Percentiles rank a stretch among this genome's conserved stretches.
Evolutionary conservation across 2,329 filamentous ascomycete species (phyloP).

Genomic region (Gnomoniopsis smithogilvyi): DNA sequence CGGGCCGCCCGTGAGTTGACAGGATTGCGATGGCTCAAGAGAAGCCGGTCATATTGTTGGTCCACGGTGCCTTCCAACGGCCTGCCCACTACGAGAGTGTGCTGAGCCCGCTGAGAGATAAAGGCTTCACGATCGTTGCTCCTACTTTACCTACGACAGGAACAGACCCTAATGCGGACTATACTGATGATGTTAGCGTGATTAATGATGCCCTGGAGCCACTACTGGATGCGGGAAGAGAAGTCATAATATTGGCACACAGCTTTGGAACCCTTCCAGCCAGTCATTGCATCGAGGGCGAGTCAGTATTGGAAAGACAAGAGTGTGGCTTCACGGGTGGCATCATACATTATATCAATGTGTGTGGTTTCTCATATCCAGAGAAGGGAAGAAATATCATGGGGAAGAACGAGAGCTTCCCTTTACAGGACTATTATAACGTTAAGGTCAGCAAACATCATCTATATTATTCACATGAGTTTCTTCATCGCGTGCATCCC

Average conservation of each 20-base stretch:
- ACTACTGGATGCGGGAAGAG: not conserved
- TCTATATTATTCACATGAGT: not conserved
- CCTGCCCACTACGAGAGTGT: slow-evolving; percentile 5
- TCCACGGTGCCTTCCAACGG: slow-evolving; percentile 7
- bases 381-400: slow-evolving; percentile 5
- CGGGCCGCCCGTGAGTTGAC: not conserved
- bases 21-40: not conserved
- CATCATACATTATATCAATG: slow-evolving; percentile 8
- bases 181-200: slow-evolving; percentile 5
- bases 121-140: not conserved
- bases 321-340: slow-evolving; percentile 9
- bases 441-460: not conserved
- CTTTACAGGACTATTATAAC: slow-evolving; percentile 1
- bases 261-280: not conserved
- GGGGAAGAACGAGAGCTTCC: not conserved
- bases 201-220: not conserved
- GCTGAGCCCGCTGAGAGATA: not conserved
- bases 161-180: not conserved
- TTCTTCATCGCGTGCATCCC: not conserved
- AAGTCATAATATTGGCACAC: slow-evolving; percentile 10
- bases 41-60: slow-evolving; percentile 9
- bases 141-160: slow-evolving; percentile 6
- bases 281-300: slow-evolving; percentile 8
- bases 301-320: slow-evolving; percentile 1
- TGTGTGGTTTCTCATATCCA: slow-evolving; percentile 10